These are phyloP conservation scores for Candida insectorum DNA, from an alignment of 805 yeast species.

Conservation along the genomic window DNA sequence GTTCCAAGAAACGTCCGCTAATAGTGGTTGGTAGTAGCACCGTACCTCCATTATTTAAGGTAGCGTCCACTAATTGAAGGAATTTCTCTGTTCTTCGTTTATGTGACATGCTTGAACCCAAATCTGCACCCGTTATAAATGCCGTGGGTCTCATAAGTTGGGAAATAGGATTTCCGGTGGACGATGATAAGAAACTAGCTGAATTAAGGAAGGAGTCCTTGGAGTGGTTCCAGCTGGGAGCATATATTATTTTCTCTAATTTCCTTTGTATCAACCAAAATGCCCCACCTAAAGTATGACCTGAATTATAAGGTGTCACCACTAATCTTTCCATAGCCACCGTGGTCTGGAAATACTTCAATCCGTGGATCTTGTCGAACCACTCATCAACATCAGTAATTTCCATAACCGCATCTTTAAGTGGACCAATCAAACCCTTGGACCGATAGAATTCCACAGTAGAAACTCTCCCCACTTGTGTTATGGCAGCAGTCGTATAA, in stretches of 20 bases:
- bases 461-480: constrained; percentile 79
- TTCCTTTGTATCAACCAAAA: constrained; percentile 77
- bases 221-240: constrained; percentile 94
- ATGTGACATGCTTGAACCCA: constrained; percentile 63
- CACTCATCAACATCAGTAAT: constrained; percentile 72
- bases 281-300: constrained; percentile 91
- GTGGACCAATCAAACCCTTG: constrained; percentile 73
- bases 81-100: constrained; percentile 63
- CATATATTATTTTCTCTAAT: constrained; percentile 79
- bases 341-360: constrained; percentile 79
- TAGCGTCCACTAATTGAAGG: constrained; percentile 57
- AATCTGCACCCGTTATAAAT: constrained; percentile 66
- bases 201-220: constrained; percentile 73
- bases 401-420: constrained; percentile 54
- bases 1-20: constrained; percentile 77
- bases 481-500: constrained; percentile 86
- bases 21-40: constrained; percentile 79
- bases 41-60: constrained; percentile 72
- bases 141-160: constrained; percentile 76
- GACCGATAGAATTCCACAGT: constrained; percentile 81
- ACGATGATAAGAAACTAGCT: constrained; percentile 26
- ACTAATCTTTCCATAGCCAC: constrained; percentile 58
- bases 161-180: constrained; percentile 59
- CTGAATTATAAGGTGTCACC: constrained; percentile 83
- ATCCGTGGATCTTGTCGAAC: constrained; percentile 64